These are phyloP conservation scores for Aspergillus sp. DNA, from an alignment of 2,329 filamentous ascomycete genomes.

Conservation along the genomic window DNA sequence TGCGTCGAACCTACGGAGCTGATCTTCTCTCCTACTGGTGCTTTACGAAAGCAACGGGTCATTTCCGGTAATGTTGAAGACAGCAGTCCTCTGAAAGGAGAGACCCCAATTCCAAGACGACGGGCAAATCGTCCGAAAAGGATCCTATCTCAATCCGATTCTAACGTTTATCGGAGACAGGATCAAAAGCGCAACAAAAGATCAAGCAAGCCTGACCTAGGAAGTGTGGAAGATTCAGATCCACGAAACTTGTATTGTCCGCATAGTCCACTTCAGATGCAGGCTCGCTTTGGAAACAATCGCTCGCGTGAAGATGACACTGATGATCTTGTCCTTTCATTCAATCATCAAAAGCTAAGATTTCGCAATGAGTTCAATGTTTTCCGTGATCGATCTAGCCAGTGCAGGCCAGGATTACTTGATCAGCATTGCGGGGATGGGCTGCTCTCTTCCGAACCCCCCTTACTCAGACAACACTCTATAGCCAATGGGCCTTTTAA, in stretches of 20 bases:
- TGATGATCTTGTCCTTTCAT: conserved; percentile 35
- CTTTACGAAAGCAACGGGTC: conserved; percentile 42
- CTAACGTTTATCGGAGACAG: conserved; percentile 32
- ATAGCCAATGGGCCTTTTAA: conserved; percentile 8
- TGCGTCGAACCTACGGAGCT: conserved; percentile 48
- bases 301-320: conserved; percentile 26
- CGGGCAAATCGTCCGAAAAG: conserved; percentile 32
- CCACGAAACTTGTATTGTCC: conserved; percentile 19
- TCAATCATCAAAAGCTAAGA: conserved; percentile 30
- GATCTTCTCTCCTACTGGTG: conserved; percentile 47
- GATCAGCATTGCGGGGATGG: conserved; percentile 10
- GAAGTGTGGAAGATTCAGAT: conserved; percentile 10
- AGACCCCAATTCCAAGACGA: conserved; percentile 42
- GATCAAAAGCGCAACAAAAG: conserved; percentile 28
- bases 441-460: conserved; percentile 18
- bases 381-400: conserved; percentile 35
- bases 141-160: conserved; percentile 31
- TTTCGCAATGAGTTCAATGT: conserved; percentile 33
- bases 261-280: conserved; percentile 21
- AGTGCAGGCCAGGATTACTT: conserved; percentile 8
- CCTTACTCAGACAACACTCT: conserved; percentile 19
- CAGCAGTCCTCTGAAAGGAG: conserved; percentile 47
- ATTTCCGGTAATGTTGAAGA: conserved; percentile 52
- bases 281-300: conserved; percentile 18
- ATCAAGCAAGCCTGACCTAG: conserved; percentile 5